Base-by-base conservation (phyloP, 371 early-diverging fungal species). In the Lichtheimia ramosa region DNA sequence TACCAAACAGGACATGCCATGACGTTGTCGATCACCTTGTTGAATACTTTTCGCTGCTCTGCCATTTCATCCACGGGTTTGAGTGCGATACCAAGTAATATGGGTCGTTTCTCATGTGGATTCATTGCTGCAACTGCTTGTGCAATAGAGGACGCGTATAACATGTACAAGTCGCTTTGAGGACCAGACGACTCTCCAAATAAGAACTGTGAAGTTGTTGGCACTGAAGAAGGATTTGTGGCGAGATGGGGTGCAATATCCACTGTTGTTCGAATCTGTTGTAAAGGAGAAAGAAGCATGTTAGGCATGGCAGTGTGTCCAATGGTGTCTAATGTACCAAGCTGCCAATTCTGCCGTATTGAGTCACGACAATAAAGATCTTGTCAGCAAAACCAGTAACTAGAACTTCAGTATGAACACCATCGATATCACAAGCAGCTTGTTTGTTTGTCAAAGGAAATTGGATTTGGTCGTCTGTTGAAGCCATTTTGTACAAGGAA, bases 51-150 rank as follows among this genome's bases (percentile, higher is more conserved):
- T 23, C 67, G 69, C n/a, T 56, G 57, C 14, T 69, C 54, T 25
- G 40, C 21, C 56, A 75, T 69, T 13, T 72, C 69, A 25, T 80
- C 74, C 43, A 65, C 56, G 12, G 84, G 77, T 12, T 73, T 71
- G 12, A 90, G 73, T 1, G 86, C 89, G 24, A 89, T 76, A 0
- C 89, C 88, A 3, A 90, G 62, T 0, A 90, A 55, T 5, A 90
- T 59, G 1, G 86, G 79, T 18, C 90, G 72, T 5, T 68, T 66
- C 54, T 90, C 90, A 4, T 66, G 62, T 2, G 88, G 87, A 63
- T 83, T 87, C 69, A 85, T 83, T 21, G 74, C 74, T 14, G 70
- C 81, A 52, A 88, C 83, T 62, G 83, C 78, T 59, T 88, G 87
- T 1, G 85, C 57, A 48, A 88, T 75, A 15, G 86, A 83, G 2